Base-by-base conservation (phyloP, 2,329 filamentous ascomycete species). In the Colletotrichum tamarilloi region DNA sequence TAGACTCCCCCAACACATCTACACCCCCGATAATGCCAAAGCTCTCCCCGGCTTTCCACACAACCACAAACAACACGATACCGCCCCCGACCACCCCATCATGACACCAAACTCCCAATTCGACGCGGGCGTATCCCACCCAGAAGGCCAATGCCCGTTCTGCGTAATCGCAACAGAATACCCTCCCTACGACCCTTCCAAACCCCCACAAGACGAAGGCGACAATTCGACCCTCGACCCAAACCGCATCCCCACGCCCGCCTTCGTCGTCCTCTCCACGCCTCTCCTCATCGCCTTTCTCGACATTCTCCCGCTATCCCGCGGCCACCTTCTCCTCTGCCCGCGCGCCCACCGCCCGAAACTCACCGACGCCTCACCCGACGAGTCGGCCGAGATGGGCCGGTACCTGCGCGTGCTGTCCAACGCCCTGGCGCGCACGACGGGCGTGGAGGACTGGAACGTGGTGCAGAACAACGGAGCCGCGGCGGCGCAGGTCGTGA, bases 401-500 rank as follows among this genome's bases (percentile, higher is more conserved):
- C 81, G 82, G 73, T 90, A 87, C 85, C 88, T 97, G 32, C 91
- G 94, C 42, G 82, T 96, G 4, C 85, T 98, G 2, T 94, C 93
- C 22, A 86, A 90, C 24, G 93, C 94, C 0, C 87, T 98, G 49
- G 88, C 91, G 38, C 87, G 86, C 64, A 90, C 91, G 0, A 94
- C 92, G 2, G 93, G 92, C 11, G 90, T 94, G 1, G 87, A 87
- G 63, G 95, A 98, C 84, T 98, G 96, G 93, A 99, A 99, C 82
- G 91, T 98, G 35, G 94, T 98, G 68, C 96, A 98, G 85, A 98
- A 98, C 81, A 98, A 98, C 78, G 95, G 96, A 19, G 92, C 92
- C 4, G 91, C 95, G 38, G 96, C 96, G 2, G 95, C 95, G 2
- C 96, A 98, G 84, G 95, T 98, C 19, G 95, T 98, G 2, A 93